These are phyloP conservation scores for Fragilaria crotonensis DNA, from an alignment of 108 stramenopile species.

Conservation along the genomic window DNA sequence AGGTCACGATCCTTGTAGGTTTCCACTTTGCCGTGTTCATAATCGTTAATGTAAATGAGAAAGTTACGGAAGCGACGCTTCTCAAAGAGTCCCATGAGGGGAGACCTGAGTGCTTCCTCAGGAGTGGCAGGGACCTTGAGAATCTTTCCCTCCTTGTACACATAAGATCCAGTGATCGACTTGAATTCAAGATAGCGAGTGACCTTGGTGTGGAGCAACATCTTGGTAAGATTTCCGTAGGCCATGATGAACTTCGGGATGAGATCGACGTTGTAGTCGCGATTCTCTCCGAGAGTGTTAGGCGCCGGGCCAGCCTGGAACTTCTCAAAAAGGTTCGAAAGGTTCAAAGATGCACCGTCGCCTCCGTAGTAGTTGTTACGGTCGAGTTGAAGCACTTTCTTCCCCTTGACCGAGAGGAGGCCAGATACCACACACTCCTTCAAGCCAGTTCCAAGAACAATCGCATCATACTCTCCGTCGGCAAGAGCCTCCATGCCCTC, in stretches of 20 bases:
- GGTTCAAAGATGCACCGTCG: slow-evolving; percentile 95
- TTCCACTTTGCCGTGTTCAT: slow-evolving; percentile 67
- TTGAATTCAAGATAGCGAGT: slow-evolving; percentile 98
- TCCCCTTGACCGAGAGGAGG: slow-evolving; percentile 85
- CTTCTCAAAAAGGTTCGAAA: slow-evolving; percentile 95
- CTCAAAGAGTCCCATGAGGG: slow-evolving; percentile 97
- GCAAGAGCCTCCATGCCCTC: slow-evolving; percentile 92
- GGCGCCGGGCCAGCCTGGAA: slow-evolving; percentile 85
- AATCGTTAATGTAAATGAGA: slow-evolving; percentile 84
- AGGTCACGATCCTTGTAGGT: slow-evolving; percentile 86
- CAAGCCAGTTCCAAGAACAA: slow-evolving; percentile 97
- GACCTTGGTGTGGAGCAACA: slow-evolving; percentile 97
- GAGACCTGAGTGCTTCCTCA: slow-evolving; percentile 81
- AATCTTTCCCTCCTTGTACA: slow-evolving; percentile 91
- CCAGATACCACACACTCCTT: slow-evolving; percentile 99
- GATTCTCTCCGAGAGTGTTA: slow-evolving; percentile 75
- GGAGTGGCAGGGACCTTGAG: slow-evolving; percentile 92
- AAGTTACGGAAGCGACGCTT: slow-evolving; percentile 98
- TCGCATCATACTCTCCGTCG: slow-evolving; percentile 99
- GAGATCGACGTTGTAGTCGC: slow-evolving; percentile 98
- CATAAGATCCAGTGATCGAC: slow-evolving; percentile 92
- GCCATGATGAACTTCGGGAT: slow-evolving; percentile 99
- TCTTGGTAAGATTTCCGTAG: slow-evolving; percentile 97
- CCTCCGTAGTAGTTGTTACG: slow-evolving; percentile 98
- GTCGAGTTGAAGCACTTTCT: slow-evolving; percentile 96